phyloP scores from a whole-genome alignment of 768 basidiomycete species.

The Hygrocybe coccinea region DNA sequence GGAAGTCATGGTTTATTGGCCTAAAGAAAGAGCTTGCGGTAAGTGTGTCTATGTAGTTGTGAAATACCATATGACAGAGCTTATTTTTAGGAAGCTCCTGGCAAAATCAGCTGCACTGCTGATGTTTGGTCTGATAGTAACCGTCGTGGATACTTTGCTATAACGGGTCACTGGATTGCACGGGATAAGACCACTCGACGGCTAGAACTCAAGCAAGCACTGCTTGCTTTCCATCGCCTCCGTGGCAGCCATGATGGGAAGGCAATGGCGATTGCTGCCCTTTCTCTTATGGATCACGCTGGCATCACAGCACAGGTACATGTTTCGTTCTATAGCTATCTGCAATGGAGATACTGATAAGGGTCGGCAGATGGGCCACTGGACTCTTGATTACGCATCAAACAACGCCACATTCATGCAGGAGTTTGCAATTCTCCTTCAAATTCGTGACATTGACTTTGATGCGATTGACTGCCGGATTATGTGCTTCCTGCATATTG shows the following conservation, averaged over 20 bases:
- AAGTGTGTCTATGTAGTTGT: no score
- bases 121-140: constrained; percentile 17
- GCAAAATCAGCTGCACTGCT: constrained; percentile 11
- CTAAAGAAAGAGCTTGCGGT: constrained; percentile 10
- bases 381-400: constrained; percentile 15
- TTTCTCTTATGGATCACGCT: constrained; percentile 3
- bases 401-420: constrained; percentile 15
- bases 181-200: not conserved
- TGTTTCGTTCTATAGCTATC: not conserved
- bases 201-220: constrained; percentile 4
- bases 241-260: constrained; percentile 13
- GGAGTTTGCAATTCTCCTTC: not conserved
- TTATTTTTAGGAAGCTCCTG: constrained; percentile 20
- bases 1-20: constrained; percentile 17
- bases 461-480: constrained; percentile 9
- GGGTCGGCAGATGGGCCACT: constrained; percentile 4
- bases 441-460: constrained; percentile 6
- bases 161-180: constrained; percentile 18
- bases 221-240: constrained; percentile 16
- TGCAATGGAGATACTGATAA: not conserved
- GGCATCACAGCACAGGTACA: constrained; percentile 2
- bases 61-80: no score
- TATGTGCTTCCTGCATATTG: constrained; percentile 22
- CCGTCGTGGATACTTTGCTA: constrained; percentile 6
- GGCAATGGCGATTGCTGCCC: not conserved